These are phyloP conservation scores for Thermomucor indicae-seudaticae DNA, from an alignment of 371 early-diverging fungal genomes.

Conservation along the genomic window DNA sequence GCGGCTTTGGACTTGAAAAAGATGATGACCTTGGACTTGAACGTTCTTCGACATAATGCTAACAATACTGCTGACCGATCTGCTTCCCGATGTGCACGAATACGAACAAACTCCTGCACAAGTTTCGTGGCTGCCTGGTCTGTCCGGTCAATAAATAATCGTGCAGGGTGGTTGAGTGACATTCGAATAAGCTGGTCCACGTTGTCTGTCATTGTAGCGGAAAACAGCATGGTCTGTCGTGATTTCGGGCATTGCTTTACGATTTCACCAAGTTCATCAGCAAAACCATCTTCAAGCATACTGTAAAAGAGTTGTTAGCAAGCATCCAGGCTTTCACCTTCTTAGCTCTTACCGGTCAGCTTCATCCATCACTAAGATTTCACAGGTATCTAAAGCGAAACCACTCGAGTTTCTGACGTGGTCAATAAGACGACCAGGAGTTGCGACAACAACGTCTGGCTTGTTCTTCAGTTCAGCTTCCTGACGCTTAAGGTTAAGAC, in stretches of 20 bases:
- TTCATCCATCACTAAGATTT: conserved; percentile 99
- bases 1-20: conserved; percentile 93
- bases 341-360: conserved; percentile 83
- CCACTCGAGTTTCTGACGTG: conserved; percentile 91
- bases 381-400: conserved; percentile 86
- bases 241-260: conserved; percentile 85
- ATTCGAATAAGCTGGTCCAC: conserved; percentile 93
- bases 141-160: conserved; percentile 84
- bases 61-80: conserved; percentile 83
- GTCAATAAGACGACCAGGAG: conserved; percentile 99
- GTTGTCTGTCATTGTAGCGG: conserved; percentile 99
- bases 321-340: not conserved
- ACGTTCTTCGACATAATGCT: conserved; percentile 81
- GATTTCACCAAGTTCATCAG: conserved; percentile 96
- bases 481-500: conserved; percentile 88
- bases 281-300: conserved; percentile 99
- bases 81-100: conserved; percentile 80
- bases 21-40: conserved; percentile 75
- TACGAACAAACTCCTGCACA: conserved; percentile 95
- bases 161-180: conserved; percentile 86
- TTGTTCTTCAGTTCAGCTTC: conserved; percentile 86
- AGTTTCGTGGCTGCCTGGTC: conserved; percentile 78
- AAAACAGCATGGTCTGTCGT: conserved; percentile 98
- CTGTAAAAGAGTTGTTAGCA: conserved; percentile 24
- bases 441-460: conserved; percentile 99